A percentile compares a stretch with the other conserved stretches of the same genome.
Evolutionary conservation across 768 basidiomycete species (phyloP).

Genomic region (Suillus weaverae): DNA sequence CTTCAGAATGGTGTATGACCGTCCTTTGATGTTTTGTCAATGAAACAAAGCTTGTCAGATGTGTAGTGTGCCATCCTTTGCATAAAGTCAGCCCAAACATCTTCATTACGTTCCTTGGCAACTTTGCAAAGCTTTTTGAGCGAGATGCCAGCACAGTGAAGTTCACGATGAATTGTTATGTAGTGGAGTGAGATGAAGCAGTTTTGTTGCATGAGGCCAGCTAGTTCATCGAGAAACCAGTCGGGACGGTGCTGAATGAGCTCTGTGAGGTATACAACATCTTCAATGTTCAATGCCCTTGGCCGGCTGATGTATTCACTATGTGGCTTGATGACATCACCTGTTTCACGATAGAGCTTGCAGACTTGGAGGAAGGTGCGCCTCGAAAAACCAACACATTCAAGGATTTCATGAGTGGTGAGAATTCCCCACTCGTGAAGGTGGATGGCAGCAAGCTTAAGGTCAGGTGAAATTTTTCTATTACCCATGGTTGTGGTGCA

Average conservation of each 20-base stretch:
- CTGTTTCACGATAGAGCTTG: slow-evolving; percentile 14
- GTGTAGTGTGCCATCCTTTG: slow-evolving; percentile 28
- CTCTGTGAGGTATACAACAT: slow-evolving; percentile 25
- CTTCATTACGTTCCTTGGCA: slow-evolving; percentile 32
- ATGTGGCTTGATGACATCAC: slow-evolving; percentile 11
- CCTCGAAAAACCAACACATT: slow-evolving; percentile 20
- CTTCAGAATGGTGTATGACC: slow-evolving; percentile 21
- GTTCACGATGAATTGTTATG: slow-evolving; percentile 32
- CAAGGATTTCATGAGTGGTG: slow-evolving; percentile 20
- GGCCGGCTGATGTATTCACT: neutral
- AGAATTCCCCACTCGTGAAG: neutral
- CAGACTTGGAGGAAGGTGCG: slow-evolving; percentile 25
- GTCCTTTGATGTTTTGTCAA: slow-evolving; percentile 37
- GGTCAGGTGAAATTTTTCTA: neutral
- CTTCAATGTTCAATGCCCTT: slow-evolving; percentile 6
- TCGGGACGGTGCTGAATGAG: slow-evolving; percentile 26
- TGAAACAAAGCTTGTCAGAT: slow-evolving; percentile 35
- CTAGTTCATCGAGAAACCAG: slow-evolving; percentile 37
- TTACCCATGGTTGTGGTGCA: too few relatives aligned
- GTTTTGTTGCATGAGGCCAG: slow-evolving; percentile 6
- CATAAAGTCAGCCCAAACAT: slow-evolving; percentile 25
- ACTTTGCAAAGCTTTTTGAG: slow-evolving; percentile 34
- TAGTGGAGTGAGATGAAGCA: slow-evolving; percentile 35
- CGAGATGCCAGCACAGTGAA: slow-evolving; percentile 26
- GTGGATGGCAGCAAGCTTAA: slow-evolving; percentile 2